Conservation (phyloP, 2,329 filamentous ascomycete species). For the Elsinoe necatrix region DNA sequence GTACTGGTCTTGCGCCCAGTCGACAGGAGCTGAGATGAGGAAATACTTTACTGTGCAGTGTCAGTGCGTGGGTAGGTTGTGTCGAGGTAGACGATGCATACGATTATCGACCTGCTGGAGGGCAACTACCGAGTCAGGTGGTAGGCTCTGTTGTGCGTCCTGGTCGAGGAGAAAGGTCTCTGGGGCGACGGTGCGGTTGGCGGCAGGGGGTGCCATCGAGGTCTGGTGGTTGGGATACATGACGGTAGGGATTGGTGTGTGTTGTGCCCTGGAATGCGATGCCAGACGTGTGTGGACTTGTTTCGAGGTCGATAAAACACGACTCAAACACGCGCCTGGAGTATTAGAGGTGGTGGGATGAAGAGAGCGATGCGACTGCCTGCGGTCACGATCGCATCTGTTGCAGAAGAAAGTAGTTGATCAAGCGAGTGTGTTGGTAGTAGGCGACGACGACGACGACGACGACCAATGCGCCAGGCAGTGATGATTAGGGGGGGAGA, state of each 20-base stretch:
- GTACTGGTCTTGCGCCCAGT: slow-evolving; percentile 95
- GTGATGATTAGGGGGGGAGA: not conserved
- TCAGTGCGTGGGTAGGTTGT: slow-evolving; percentile 25
- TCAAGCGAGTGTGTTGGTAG: slow-evolving; percentile 11
- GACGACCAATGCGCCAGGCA: not conserved
- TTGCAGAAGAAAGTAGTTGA: not conserved
- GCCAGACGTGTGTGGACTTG: slow-evolving; percentile 4
- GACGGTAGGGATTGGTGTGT: slow-evolving; percentile 15
- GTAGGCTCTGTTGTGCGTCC: slow-evolving; percentile 91
- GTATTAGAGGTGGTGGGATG: slow-evolving; percentile 5
- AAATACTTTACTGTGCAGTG: slow-evolving; percentile 83
- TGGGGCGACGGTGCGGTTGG: slow-evolving; percentile 62
- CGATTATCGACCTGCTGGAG: slow-evolving; percentile 97
- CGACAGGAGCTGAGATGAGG: slow-evolving; percentile 94
- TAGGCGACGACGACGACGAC: slow-evolving; percentile 5
- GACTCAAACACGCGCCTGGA: slow-evolving; percentile 13
- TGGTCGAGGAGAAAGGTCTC: slow-evolving; percentile 98
- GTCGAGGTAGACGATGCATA: slow-evolving; percentile 41
- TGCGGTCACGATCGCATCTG: slow-evolving; percentile 14
- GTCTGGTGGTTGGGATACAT: slow-evolving; percentile 54
- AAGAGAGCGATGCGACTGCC: slow-evolving; percentile 12
- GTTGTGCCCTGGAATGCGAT: not conserved
- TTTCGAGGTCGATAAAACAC: slow-evolving; percentile 11
- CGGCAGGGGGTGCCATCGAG: slow-evolving; percentile 75
- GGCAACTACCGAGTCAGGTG: slow-evolving; percentile 92